Evolutionary conservation across 176 grass and related monocot genomes (phyloP), one percentile per base, ranked within the genome.

Genomic region (Oryza rufipogon): DNA sequence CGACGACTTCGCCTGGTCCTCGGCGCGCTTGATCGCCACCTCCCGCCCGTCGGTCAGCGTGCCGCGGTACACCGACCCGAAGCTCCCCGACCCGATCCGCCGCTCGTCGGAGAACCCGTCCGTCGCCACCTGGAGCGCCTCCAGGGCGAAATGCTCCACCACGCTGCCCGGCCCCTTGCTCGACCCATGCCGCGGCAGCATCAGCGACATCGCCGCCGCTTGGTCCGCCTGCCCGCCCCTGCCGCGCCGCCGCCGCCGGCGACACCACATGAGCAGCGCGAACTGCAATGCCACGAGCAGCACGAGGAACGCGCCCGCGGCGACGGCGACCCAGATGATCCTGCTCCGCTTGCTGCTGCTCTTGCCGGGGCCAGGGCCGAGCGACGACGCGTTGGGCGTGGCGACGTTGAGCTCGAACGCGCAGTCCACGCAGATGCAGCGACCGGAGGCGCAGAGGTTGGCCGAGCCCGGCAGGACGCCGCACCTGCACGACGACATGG

Each of bases 11-110:
- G 30, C 48, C 2, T 26, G 48, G 0, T 90, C 89, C 85, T 92
- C 93, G 4, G 96, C 93, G 2, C 91, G 89, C 73, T 98, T 98
- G 78, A 98, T 98, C 0, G 92, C 91, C 3, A 95, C 93, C 65
- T 78, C 91, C 22, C 93, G 89, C 7, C 89, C 89, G 69, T 91
- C 91, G 10, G 70, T 20, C 4, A 95, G 91, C 34, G 64, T 83
- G 76, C 92, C 96, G 16, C 79, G 92, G 83, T 95, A 95, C 74
- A 98, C 96, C 12, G 93, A 95, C 30, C 96, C 96, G 85, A 98
- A 98, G 91, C 96, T 95, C 19, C 93, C 96, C 0, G 91, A 88
- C 2, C 91, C 96, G 77, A 95, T 95, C 73, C 85, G 91, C 12
- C 87, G 81, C 4, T 49, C 79, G 45, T 92, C 91, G 60, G 91